These are phyloP conservation scores for Deuterostichococcus epilithicus DNA, from an alignment of 139 green algal species.

Conservation along the genomic window DNA sequence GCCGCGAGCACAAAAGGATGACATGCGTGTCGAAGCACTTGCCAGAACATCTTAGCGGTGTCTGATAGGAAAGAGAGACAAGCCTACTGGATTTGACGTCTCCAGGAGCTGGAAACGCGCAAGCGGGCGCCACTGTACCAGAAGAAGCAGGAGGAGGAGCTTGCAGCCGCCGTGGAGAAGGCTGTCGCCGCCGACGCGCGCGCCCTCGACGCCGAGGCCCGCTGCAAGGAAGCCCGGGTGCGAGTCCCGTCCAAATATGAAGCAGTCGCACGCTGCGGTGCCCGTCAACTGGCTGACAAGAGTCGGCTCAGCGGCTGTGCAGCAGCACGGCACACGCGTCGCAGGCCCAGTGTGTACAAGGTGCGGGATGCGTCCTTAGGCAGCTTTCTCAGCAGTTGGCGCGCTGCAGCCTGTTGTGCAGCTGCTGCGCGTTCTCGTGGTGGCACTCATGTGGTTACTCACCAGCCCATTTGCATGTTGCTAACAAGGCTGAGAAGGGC, in stretches of 20 bases:
- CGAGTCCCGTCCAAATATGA: not conserved
- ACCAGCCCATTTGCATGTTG: too few species aligned
- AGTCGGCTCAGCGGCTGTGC: too few species aligned
- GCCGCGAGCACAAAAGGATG: too few species aligned
- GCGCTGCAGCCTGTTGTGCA: too few species aligned
- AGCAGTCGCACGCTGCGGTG: too few species aligned
- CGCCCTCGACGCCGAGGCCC: slow-evolving; percentile 54
- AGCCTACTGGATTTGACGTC: not conserved
- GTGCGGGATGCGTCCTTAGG: too few species aligned
- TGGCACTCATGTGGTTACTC: too few species aligned
- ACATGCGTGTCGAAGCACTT: too few species aligned
- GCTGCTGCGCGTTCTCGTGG: slow-evolving; percentile 24
- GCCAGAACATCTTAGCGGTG: not conserved
- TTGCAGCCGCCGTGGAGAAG: slow-evolving; percentile 67
- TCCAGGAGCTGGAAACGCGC: slow-evolving; percentile 71
- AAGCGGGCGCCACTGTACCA: slow-evolving; percentile 86
- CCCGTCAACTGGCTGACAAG: too few species aligned
- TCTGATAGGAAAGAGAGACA: not conserved
- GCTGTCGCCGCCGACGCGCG: slow-evolving; percentile 62
- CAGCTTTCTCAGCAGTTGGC: too few species aligned
- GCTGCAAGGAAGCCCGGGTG: slow-evolving; percentile 54
- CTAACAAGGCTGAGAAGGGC: slow-evolving; percentile 2
- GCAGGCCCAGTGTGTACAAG: too few species aligned
- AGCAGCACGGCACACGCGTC: too few species aligned
- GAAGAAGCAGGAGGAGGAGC: slow-evolving; percentile 85